phyloP scores from a whole-genome alignment of 2,329 filamentous ascomycete species.

The Laburnicola sp. region DNA sequence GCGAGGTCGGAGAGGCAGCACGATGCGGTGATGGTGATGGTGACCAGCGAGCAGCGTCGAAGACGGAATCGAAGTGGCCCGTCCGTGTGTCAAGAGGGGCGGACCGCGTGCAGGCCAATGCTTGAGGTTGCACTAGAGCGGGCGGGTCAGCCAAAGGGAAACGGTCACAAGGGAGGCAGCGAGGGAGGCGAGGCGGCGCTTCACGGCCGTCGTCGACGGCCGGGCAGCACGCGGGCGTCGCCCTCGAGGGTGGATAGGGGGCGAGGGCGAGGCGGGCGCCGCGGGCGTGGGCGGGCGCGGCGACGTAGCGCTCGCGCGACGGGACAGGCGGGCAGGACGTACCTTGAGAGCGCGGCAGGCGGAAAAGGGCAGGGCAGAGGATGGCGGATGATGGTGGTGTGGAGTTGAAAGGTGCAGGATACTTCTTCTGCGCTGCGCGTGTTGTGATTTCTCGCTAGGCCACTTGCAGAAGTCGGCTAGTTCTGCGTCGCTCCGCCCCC shows the following conservation, averaged over 20 bases:
- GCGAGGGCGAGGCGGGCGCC: conserved; percentile 30
- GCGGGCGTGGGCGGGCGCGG: conserved; percentile 26
- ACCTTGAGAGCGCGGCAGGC: conserved; percentile 31
- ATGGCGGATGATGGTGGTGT: conserved; percentile 31
- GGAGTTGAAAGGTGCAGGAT: conserved; percentile 41
- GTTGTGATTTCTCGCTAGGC: conserved; percentile 35
- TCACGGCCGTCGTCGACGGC: conserved; percentile 27
- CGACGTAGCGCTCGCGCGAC: conserved; percentile 16
- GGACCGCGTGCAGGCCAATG: conserved; percentile 47
- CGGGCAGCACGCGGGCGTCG: conserved; percentile 35
- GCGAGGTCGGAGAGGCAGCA: conserved; percentile 14
- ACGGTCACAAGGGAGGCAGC: conserved; percentile 7
- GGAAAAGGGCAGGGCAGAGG: conserved; percentile 28
- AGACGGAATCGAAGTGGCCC: conserved; percentile 34
- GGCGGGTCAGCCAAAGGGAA: conserved; percentile 33
- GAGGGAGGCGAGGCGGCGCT: conserved; percentile 7
- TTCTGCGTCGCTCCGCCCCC: conserved; percentile 23
- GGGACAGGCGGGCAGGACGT: conserved; percentile 26
- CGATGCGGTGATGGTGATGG: conserved; percentile 28
- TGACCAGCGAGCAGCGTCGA: conserved; percentile 22
- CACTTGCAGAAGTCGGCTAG: conserved; percentile 27
- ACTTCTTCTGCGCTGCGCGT: conserved; percentile 45
- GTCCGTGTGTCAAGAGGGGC: conserved; percentile 34
- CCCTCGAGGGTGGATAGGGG: conserved; percentile 41
- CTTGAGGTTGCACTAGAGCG: conserved; percentile 40